phyloP scores from a whole-genome alignment of 2,329 filamentous ascomycete genomes.

The Akanthomyces lecanii region DNA sequence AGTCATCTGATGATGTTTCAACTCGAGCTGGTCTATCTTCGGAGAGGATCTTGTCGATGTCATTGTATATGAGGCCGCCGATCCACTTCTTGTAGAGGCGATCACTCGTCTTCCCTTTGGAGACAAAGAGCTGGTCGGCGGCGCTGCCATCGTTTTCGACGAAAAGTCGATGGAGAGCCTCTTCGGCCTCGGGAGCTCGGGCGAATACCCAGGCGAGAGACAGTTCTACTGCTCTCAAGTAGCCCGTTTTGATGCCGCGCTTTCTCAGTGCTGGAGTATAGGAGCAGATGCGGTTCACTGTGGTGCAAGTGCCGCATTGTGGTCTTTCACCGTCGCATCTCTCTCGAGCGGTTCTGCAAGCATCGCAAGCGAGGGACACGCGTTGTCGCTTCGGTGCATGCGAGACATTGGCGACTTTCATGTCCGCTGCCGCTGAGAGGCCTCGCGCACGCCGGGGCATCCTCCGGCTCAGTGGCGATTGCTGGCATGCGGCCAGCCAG shows the following conservation, averaged over 20 bases:
- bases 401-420: constrained; percentile 23
- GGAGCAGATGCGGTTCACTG: constrained; percentile 61
- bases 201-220: constrained; percentile 64
- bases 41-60: constrained; percentile 60
- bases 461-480: constrained; percentile 12
- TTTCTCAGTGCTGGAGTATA: constrained; percentile 73
- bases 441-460: constrained; percentile 40
- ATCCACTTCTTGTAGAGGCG: constrained; percentile 59
- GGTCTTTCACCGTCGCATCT: constrained; percentile 69
- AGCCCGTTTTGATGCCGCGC: constrained; percentile 74
- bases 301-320: constrained; percentile 61
- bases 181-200: constrained; percentile 56
- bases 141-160: constrained; percentile 40
- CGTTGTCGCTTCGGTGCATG: constrained; percentile 52
- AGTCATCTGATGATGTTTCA: constrained; percentile 34
- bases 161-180: constrained; percentile 51
- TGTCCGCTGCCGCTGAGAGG: constrained; percentile 22
- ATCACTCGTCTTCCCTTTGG: constrained; percentile 51
- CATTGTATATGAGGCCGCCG: constrained; percentile 56
- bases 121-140: constrained; percentile 41
- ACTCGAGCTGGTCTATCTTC: constrained; percentile 32
- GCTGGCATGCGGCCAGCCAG: not conserved
- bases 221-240: constrained; percentile 69
- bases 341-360: constrained; percentile 62
- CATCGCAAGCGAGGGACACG: constrained; percentile 66